Base-by-base conservation (phyloP, 768 basidiomycete species). In the Hemileccinum impolitum region DNA sequence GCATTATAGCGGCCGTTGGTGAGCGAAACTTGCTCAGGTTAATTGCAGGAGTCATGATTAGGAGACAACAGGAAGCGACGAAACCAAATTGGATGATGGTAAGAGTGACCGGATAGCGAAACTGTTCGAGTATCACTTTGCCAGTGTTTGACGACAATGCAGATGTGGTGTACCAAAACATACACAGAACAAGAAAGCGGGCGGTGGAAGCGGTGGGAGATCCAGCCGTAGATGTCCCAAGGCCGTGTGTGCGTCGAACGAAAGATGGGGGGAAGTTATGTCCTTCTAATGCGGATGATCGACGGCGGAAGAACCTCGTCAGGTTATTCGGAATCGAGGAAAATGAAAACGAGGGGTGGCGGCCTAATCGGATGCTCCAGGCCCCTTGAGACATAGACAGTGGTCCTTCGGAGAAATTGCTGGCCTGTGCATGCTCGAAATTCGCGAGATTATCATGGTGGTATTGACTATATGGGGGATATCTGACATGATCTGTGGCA, bases 31-130 rank as follows among this genome's bases (percentile, higher is more conserved):
- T 80, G 37, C 84, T 75, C 64, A 88, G 85, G 19, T 78, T 80
- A 17, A 89, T 68, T 30, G 74, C 58, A 26, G 90, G 90, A 12
- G 80, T 82, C 84, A 92, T 92, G 73, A 86, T 81, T 43, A 95
- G 70, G 43, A 90, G 73, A 63, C 91, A 96, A 70, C 88, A 97
- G 10, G 72, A 73, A 8, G 92, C 88, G 42, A 97, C 87, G 66
- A 98, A 96, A 56, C 85, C 94, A 64, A 99, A 99, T 66, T 99
- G 96, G 61, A 99, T 79, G 64, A 99, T 91, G 34, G 96, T 99
- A 63, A 99, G 82, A 53, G 96, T 98, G 63, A 99, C 81, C 5
- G 96, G 96, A 70, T 90, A 97, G 45, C 84, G 81, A 70, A 97
- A 99, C 59, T 87, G 85, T 57, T 77, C 94, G 58, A 99, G 77